Evolutionary conservation across 2,329 filamentous ascomycete species (phyloP).

Genomic region (Penicillium sp.): DNA sequence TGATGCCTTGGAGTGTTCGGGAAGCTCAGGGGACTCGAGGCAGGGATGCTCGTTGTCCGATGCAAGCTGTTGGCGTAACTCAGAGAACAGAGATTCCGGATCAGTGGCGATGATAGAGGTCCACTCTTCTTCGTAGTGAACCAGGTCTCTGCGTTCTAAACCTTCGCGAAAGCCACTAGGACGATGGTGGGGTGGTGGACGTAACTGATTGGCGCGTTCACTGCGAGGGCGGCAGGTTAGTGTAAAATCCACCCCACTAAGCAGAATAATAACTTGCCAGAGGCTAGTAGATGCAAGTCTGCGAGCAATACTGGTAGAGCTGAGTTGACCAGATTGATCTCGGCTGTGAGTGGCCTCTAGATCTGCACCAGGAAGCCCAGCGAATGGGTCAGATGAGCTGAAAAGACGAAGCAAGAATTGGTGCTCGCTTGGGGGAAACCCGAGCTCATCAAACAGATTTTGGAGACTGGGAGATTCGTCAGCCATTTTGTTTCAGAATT

Average conservation of each 20-base stretch:
- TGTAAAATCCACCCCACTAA: neutral
- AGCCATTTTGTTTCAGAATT: neutral
- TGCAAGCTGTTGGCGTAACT: neutral
- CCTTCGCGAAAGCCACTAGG: neutral
- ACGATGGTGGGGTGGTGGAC: neutral
- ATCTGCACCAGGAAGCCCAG: neutral
- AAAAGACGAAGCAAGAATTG: neutral
- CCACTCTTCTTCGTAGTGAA: conserved; percentile 2
- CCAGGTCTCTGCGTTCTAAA: neutral
- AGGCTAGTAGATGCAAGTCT: neutral
- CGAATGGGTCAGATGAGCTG: neutral
- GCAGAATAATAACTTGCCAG: neutral
- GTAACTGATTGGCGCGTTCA: neutral
- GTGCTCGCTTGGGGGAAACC: neutral
- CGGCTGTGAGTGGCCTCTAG: neutral
- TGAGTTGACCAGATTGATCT: neutral
- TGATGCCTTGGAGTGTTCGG: neutral
- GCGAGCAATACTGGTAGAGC: neutral
- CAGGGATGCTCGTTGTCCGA: neutral
- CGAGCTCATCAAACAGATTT: neutral
- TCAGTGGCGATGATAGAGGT: neutral
- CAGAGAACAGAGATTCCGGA: neutral
- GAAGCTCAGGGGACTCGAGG: neutral
- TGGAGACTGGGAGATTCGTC: neutral
- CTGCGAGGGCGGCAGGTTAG: neutral